Percentiles rank a stretch among this genome's conserved stretches.
Evolutionary conservation across 352 stramenopile genomes (phyloP).

Genomic region (Blastocystis sp.): DNA sequence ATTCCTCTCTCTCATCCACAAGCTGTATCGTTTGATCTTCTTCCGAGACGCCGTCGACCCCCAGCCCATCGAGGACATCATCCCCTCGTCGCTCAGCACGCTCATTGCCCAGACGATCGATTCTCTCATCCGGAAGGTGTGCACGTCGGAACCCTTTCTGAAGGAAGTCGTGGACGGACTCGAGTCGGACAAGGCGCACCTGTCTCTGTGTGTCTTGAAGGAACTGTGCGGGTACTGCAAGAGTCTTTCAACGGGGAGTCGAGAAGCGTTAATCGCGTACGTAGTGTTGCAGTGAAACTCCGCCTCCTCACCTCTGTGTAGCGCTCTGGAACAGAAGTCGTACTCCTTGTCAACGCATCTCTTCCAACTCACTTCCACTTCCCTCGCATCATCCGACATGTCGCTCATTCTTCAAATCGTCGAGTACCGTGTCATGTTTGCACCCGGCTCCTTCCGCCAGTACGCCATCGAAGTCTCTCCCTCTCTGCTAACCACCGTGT

Average conservation of each 20-base stretch:
- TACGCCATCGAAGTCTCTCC: not conserved
- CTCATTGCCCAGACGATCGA: not conserved
- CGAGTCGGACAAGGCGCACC: not conserved
- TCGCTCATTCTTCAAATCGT: not conserved
- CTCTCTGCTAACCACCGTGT: not conserved
- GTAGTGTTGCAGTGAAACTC: not conserved
- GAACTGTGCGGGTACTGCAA: not conserved
- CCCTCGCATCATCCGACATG: not conserved
- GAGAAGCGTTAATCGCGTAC: not conserved
- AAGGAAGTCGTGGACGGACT: not conserved
- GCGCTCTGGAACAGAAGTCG: not conserved
- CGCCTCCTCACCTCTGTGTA: not conserved
- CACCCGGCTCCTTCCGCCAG: not conserved
- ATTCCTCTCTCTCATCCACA: conserved; percentile 13
- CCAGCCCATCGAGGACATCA: conserved; percentile 58
- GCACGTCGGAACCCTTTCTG: not conserved
- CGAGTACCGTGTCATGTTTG: not conserved
- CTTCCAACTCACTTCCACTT: not conserved
- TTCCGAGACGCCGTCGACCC: conserved; percentile 41
- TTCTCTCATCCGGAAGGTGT: not conserved
- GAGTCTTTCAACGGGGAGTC: not conserved
- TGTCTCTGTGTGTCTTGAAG: not conserved
- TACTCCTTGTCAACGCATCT: not conserved
- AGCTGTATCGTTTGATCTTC: conserved; percentile 33
- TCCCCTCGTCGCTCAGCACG: not conserved